Percentiles rank a stretch among this genome's conserved stretches.
Evolutionary conservation across 495 filamentous ascomycete species (phyloP).

Genomic region (Penicillium silybi): DNA sequence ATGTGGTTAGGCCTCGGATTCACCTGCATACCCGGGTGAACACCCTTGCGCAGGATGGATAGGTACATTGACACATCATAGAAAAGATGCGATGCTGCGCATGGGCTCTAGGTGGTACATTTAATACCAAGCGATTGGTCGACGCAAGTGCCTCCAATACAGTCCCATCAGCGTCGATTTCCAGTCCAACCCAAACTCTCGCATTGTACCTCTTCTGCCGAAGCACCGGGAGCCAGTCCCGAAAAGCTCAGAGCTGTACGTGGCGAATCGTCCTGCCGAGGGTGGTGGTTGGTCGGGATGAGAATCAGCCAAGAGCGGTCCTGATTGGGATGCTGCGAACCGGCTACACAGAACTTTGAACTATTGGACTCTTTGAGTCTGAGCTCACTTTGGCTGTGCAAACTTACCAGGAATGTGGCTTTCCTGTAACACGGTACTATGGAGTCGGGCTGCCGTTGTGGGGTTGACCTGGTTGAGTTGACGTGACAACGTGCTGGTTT

Average conservation of each 20-base stretch:
- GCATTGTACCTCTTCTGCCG: neutral
- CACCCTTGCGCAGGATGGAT: constrained; percentile 7
- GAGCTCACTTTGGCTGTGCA: neutral
- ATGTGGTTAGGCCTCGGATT: constrained; percentile 6
- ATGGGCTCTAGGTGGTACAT: neutral
- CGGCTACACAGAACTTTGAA: constrained; percentile 2
- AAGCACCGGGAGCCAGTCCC: neutral
- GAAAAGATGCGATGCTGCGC: constrained; percentile 1
- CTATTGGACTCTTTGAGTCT: neutral
- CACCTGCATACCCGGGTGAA: constrained; percentile 15
- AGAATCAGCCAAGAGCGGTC: neutral
- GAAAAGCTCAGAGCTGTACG: neutral
- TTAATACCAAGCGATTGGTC: constrained; percentile 6
- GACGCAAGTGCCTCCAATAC: neutral
- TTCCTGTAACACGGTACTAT: neutral
- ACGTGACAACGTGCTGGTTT: neutral
- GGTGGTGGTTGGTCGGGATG: neutral
- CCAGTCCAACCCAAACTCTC: neutral
- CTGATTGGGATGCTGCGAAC: constrained; percentile 1
- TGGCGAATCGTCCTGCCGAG: neutral
- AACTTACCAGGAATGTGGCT: neutral
- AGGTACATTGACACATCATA: constrained; percentile 7
- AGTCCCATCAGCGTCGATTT: neutral
- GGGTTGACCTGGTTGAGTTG: neutral
- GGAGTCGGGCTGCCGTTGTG: too few relatives aligned